Conservation (phyloP, 1,284 basidiomycete genomes). For the Earliella scabrosa region DNA sequence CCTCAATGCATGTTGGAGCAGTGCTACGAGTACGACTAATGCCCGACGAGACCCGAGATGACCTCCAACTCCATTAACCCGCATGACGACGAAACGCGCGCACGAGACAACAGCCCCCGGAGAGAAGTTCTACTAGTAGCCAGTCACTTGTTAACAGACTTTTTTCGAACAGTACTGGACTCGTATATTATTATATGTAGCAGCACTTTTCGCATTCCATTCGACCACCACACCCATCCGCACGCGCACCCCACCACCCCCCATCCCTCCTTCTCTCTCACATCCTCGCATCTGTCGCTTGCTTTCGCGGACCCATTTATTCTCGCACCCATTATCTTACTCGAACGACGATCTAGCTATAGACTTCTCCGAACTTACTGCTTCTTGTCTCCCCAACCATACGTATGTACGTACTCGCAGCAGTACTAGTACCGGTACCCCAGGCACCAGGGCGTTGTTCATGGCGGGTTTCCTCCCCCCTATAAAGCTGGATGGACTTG, state of each 20-base stretch:
- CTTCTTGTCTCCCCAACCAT: neutral
- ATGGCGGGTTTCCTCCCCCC: too few species aligned
- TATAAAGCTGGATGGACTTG: too few species aligned
- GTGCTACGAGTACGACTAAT: slow-evolving; percentile 12
- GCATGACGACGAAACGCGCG: slow-evolving; percentile 1
- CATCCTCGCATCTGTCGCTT: neutral
- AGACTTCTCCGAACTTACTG: slow-evolving; percentile 1
- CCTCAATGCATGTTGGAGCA: slow-evolving; percentile 6
- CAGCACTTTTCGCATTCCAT: neutral
- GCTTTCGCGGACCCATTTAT: slow-evolving; percentile 10
- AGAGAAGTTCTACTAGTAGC: slow-evolving; percentile 13
- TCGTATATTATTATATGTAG: slow-evolving; percentile 25
- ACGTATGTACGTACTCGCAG: neutral
- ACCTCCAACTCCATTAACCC: neutral
- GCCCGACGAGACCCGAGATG: slow-evolving; percentile 6
- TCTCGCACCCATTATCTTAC: slow-evolving; percentile 8
- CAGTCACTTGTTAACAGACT: slow-evolving; percentile 23
- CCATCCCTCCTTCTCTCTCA: neutral
- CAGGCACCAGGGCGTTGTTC: too few species aligned
- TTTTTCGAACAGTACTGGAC: slow-evolving; percentile 25
- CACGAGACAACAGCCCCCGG: neutral
- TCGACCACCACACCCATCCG: neutral
- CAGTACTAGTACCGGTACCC: neutral
- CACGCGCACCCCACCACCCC: neutral
- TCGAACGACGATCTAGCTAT: slow-evolving; percentile 3